Evolutionary conservation across 2,329 filamentous ascomycete species (phyloP), one percentile per base, ranked within the genome.

Genomic region (Pseudocercospora fuligena): DNA sequence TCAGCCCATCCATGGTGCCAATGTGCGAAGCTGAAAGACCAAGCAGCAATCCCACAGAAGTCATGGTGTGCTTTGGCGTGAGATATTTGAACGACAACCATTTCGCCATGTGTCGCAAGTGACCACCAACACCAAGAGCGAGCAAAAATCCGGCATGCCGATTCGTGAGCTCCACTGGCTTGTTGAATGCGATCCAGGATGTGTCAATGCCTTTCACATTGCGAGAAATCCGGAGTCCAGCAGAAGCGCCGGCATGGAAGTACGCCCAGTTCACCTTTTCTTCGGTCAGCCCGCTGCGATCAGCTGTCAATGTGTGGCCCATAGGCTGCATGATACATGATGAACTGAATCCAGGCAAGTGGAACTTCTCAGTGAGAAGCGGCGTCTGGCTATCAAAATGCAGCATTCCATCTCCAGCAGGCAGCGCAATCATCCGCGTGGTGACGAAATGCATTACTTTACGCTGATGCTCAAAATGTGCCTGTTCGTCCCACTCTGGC

Each of bases 11-110:
- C 94, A 98, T 98, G 2, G 94, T 98, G 1, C 96, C 95, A 72
- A 97, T 85, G 76, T 97, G 97, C 1, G 95, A 98, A 27, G 92
- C 95, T 8, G 95, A 94, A 19, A 99, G 84, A 0, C 95, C 95
- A 0, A 99, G 84, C 2, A 99, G 85, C n/a, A 99, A 84, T 9
- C 95, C 95, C 63, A 99, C 94, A 0, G 95, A 98, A 25, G 95
- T 98, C 95, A 99, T 99, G 27, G 94, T 97, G 79, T 99, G 96
- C 76, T 99, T 99, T 1, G 95, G 94, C 0, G 95, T 99, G n/a
- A 99, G 83, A 73, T 99, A 99, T 76, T 97, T 98, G 86, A 98
- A 99, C 8, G 94, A 94, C 51, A 99, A 90, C 94, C 95, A 99
- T 82, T 98, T 98, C 2, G 95, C 95, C 29, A 99, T 87, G 7